Conservation (phyloP, 768 basidiomycete species). For the Trametes meyenii region DNA sequence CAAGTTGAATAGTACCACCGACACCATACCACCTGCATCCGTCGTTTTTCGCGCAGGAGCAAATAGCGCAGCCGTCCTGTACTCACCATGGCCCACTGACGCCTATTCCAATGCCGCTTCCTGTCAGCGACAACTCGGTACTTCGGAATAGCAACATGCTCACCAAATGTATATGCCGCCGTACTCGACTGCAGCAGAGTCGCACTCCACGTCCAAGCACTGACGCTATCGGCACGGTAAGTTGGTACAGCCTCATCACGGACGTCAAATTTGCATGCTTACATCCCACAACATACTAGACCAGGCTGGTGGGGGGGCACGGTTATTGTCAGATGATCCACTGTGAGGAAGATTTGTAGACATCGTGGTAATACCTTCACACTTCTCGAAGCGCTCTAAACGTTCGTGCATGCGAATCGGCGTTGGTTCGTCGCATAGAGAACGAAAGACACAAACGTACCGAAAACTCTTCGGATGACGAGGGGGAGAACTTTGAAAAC, state of each 20-base stretch:
- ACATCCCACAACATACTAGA: constrained; percentile 54
- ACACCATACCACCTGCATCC: constrained; percentile 50
- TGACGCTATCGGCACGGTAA: constrained; percentile 37
- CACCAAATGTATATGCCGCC: constrained; percentile 52
- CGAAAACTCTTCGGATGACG: constrained; percentile 52
- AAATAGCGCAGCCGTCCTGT: not conserved
- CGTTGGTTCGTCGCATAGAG: not conserved
- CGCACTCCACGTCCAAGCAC: constrained; percentile 62
- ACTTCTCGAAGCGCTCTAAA: constrained; percentile 48
- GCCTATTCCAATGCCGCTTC: constrained; percentile 30
- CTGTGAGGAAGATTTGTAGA: not conserved
- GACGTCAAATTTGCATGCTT: constrained; percentile 2
- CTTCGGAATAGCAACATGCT: not conserved
- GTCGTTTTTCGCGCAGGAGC: not conserved
- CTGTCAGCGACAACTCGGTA: not conserved
- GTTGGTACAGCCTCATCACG: too few species aligned
- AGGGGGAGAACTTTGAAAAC: constrained; percentile 49
- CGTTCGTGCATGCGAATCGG: not conserved
- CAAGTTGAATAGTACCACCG: constrained; percentile 55
- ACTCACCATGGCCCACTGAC: constrained; percentile 54
- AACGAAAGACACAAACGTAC: constrained; percentile 28
- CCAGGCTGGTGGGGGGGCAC: constrained; percentile 41
- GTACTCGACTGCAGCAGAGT: constrained; percentile 58
- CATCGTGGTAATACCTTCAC: constrained; percentile 39
- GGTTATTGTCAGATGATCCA: not conserved